A percentile compares a stretch with the other conserved stretches of the same genome.
Conservation (phyloP, 768 basidiomycete genomes). For the Guyanaporus albipodus region DNA sequence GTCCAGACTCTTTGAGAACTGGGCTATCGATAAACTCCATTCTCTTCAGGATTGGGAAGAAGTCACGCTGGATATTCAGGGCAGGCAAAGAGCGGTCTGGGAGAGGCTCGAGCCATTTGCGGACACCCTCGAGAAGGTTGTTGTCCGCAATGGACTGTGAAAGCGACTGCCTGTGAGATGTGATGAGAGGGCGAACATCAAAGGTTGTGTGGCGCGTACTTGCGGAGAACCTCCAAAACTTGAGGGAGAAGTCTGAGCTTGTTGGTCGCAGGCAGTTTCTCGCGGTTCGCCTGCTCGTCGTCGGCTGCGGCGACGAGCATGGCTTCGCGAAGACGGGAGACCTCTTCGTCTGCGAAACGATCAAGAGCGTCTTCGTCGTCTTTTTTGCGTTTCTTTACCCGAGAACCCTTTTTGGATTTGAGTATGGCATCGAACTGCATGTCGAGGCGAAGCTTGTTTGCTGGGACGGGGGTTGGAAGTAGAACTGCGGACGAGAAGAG, state of each 20-base stretch:
- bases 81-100: slow-evolving; percentile 91
- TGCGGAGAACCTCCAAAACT: slow-evolving; percentile 90
- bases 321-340: slow-evolving; percentile 78
- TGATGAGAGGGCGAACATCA: background rate
- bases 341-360: slow-evolving; percentile 84
- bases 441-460: slow-evolving; percentile 71
- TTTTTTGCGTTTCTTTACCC: slow-evolving; percentile 68
- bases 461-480: slow-evolving; percentile 38
- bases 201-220: slow-evolving; percentile 46
- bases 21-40: slow-evolving; percentile 91
- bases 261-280: slow-evolving; percentile 74
- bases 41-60: slow-evolving; percentile 78
- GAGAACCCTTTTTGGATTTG: slow-evolving; percentile 67
- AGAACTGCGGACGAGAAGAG: background rate
- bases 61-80: slow-evolving; percentile 90
- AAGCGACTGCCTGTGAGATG: slow-evolving; percentile 63
- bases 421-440: slow-evolving; percentile 85
- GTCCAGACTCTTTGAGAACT: slow-evolving; percentile 85
- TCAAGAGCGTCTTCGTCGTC: slow-evolving; percentile 82
- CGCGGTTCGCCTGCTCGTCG: slow-evolving; percentile 75
- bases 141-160: slow-evolving; percentile 94
- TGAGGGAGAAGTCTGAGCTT: slow-evolving; percentile 85
- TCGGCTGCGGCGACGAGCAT: slow-evolving; percentile 87
- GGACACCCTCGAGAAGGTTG: slow-evolving; percentile 86
- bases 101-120: slow-evolving; percentile 91